Base-by-base conservation (phyloP, 169 alveolate genomes). In the Plasmodium falciparum region DNA sequence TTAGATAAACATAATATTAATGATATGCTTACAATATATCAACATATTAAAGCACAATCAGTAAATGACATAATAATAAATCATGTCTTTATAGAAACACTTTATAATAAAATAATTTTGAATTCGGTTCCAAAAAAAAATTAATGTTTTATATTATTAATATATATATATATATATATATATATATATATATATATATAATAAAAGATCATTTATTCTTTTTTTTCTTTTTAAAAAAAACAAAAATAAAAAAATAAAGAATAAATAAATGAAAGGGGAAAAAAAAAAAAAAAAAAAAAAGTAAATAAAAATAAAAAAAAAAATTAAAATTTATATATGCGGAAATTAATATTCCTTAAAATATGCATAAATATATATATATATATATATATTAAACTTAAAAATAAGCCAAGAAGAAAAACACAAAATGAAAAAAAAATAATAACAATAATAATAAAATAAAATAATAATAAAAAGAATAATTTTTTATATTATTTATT, bases 1-100 rank as follows among this genome's bases (percentile, higher is more conserved):
- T n/a, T 78, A 26, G 67, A 45, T 70, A 78, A 78, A 52, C 67
- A 78, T 78, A 76, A 78, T 15, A 69, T 71, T 43, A 71, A 50
- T 50, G 74, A 78, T 13, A 78, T 65, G 89, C 50, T 78, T 20
- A 17, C 26, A 39, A 78, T 78, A 15, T 78, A 78, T 47, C 49
- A 78, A 66, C 65, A 65, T n/a, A 49, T 78, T 11, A 52, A 66
- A 12, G 52, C 89, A 29, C 69, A 49, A n/a, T 67, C 78, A 20
- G 8, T 78, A 52, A 65, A 66, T 56, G 89, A 78, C n/a, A 61
- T 65, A 43, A 43, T 78, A 3, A 71, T 78, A 43, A 66, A 78
- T 12, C 47, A 78, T 33, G 24, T 78, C 45, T 78, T 50, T 61
- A 59, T 52, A 8, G 89, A 78, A 52, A 76, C 67, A 13, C 89